Percentiles rank a stretch among this genome's conserved stretches.
phyloP scores from a whole-genome alignment of 345 rosid species.

The Corchorus capsularis region DNA sequence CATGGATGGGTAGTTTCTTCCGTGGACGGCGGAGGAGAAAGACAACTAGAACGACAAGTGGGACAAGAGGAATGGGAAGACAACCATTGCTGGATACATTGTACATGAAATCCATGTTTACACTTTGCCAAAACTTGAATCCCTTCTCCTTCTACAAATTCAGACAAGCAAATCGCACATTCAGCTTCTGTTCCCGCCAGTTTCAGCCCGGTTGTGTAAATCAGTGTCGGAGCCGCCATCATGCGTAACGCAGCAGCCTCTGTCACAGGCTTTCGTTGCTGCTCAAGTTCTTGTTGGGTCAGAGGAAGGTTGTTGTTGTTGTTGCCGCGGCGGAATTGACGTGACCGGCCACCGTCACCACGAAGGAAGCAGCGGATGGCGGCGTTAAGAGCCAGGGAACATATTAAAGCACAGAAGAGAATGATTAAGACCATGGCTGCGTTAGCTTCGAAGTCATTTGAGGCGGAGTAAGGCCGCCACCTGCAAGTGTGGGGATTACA shows the following conservation, averaged over 20 bases:
- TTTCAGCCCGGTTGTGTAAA: slow-evolving; percentile 49
- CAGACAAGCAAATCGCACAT: slow-evolving; percentile 79
- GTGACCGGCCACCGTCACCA: background rate
- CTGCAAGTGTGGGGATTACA: slow-evolving; percentile 40
- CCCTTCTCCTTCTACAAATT: slow-evolving; percentile 62
- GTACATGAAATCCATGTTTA: slow-evolving; percentile 75
- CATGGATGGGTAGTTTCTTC: slow-evolving; percentile 12
- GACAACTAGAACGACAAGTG: slow-evolving; percentile 63
- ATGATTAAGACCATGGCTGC: slow-evolving; percentile 46
- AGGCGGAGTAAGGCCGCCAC: slow-evolving; percentile 46
- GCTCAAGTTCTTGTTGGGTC: slow-evolving; percentile 21
- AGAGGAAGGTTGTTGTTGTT: slow-evolving; percentile 9
- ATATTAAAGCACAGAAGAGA: slow-evolving; percentile 60
- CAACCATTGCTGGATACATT: slow-evolving; percentile 69
- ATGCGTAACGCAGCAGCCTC: slow-evolving; percentile 15
- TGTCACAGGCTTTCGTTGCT: slow-evolving; percentile 39
- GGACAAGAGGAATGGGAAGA: slow-evolving; percentile 72
- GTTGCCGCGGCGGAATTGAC: background rate
- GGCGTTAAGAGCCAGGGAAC: slow-evolving; percentile 57
- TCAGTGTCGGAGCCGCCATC: slow-evolving; percentile 38
- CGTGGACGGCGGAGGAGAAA: slow-evolving; percentile 21
- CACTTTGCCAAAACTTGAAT: slow-evolving; percentile 61
- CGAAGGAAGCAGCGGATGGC: slow-evolving; percentile 69
- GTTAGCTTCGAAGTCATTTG: slow-evolving; percentile 56
- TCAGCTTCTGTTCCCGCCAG: slow-evolving; percentile 49